phyloP scores from a whole-genome alignment of 2,329 filamentous ascomycete genomes.

The Plenodomus tracheiphilus region DNA sequence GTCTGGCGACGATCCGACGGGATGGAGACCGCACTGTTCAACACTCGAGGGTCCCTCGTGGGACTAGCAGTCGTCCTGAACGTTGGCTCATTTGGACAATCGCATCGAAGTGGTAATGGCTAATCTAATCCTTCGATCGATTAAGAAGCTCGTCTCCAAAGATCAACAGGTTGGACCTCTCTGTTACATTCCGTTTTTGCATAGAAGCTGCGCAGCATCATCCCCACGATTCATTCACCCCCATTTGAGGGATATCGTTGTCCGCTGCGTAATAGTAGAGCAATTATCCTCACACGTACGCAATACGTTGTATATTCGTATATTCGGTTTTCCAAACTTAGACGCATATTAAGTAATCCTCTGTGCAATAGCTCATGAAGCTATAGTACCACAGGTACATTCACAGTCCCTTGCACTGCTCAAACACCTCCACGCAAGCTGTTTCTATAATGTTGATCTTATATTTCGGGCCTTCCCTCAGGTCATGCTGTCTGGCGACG shows the following conservation, averaged over 20 bases:
- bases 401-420: background rate
- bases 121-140: background rate
- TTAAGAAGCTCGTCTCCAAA: background rate
- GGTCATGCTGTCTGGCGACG: background rate
- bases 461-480: background rate
- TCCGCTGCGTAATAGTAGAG: too few relatives aligned
- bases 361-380: too few relatives aligned
- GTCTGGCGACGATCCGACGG: background rate
- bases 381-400: too few relatives aligned
- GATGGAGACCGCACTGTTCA: background rate
- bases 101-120: background rate
- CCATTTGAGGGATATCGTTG: too few relatives aligned
- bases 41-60: background rate
- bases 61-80: background rate
- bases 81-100: background rate
- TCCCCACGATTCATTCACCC: too few relatives aligned
- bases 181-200: background rate
- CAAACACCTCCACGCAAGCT: background rate
- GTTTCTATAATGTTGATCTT: background rate
- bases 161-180: background rate
- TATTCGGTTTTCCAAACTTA: too few relatives aligned
- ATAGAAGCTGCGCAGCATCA: background rate
- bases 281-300: too few relatives aligned
- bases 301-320: too few relatives aligned
- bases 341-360: too few relatives aligned